A percentile compares a stretch with the other conserved stretches of the same genome.
These are phyloP conservation scores for Penicillium ochrochloron DNA, from an alignment of 495 filamentous ascomycete species.

Conservation along the genomic window DNA sequence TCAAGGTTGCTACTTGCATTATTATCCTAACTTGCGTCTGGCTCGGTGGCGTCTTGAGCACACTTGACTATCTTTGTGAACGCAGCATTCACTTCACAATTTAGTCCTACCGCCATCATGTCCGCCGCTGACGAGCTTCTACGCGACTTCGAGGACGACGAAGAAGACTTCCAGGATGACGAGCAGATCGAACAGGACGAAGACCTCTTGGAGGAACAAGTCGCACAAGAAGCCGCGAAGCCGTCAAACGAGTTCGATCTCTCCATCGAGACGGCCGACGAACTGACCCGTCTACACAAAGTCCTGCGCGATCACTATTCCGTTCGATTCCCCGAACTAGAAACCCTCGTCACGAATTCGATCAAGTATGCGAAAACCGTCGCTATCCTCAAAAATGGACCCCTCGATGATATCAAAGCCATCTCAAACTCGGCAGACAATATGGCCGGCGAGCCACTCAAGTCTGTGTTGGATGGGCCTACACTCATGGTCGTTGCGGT, in stretches of 20 bases:
- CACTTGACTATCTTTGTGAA: background rate
- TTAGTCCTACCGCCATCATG: constrained; percentile 31
- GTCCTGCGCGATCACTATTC: constrained; percentile 95
- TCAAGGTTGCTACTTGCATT: background rate
- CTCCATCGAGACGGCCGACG: constrained; percentile 86
- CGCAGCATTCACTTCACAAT: background rate
- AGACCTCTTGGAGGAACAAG: constrained; percentile 36
- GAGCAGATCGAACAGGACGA: constrained; percentile 32
- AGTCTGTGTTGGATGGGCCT: constrained; percentile 81
- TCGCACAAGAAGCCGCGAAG: constrained; percentile 29
- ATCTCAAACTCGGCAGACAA: constrained; percentile 74
- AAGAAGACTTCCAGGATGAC: constrained; percentile 38
- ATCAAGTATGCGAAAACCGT: constrained; percentile 96
- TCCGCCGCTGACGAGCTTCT: constrained; percentile 52
- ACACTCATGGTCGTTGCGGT: constrained; percentile 95
- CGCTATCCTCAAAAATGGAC: constrained; percentile 89
- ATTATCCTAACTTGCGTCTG: constrained; percentile 7
- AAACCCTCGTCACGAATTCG: constrained; percentile 87
- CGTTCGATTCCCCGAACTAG: constrained; percentile 91
- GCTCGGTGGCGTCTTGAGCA: constrained; percentile 20
- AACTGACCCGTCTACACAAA: constrained; percentile 93
- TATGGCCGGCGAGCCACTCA: constrained; percentile 71
- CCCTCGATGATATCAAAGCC: constrained; percentile 84
- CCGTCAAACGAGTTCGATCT: constrained; percentile 87
- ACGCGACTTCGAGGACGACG: constrained; percentile 51